These are phyloP conservation scores for Guadua angustifolia DNA, from an alignment of 176 grass and related monocot genomes.

Conservation along the genomic window DNA sequence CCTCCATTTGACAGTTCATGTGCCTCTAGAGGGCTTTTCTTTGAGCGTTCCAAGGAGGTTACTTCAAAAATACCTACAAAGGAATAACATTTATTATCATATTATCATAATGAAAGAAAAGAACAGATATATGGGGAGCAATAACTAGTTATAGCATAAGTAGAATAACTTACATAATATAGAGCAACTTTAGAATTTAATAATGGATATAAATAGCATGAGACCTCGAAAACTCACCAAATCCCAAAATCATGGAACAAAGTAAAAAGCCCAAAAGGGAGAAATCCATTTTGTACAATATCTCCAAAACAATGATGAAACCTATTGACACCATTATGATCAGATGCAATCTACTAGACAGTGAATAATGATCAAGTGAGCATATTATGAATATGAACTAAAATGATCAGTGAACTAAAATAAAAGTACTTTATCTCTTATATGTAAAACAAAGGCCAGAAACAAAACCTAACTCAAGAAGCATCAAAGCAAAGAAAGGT, in stretches of 20 bases:
- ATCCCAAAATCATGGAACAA: constrained; percentile 78
- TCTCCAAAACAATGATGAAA: constrained; percentile 85
- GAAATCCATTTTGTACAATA: constrained; percentile 86
- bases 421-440: constrained; percentile 12
- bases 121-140: not conserved
- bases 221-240: constrained; percentile 64
- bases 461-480: constrained; percentile 14
- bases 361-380: constrained; percentile 1
- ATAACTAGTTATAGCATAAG: constrained; percentile 33
- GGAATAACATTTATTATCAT: constrained; percentile 1
- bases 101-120: constrained; percentile 37
- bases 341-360: constrained; percentile 77
- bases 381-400: too few species aligned
- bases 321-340: constrained; percentile 86
- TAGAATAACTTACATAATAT: constrained; percentile 3
- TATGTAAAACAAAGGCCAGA: not conserved
- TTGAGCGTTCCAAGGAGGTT: constrained; percentile 79
- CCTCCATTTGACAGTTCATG: constrained; percentile 71
- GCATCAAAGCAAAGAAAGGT: constrained; percentile 22
- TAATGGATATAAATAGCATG: constrained; percentile 36
- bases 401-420: constrained; percentile 29
- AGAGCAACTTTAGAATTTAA: constrained; percentile 20
- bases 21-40: constrained; percentile 70
- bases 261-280: constrained; percentile 81
- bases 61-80: constrained; percentile 90